Evolutionary conservation across 305 asterid species (phyloP), one percentile per base, ranked within the genome.

Genomic region (Striga hermonthica): DNA sequence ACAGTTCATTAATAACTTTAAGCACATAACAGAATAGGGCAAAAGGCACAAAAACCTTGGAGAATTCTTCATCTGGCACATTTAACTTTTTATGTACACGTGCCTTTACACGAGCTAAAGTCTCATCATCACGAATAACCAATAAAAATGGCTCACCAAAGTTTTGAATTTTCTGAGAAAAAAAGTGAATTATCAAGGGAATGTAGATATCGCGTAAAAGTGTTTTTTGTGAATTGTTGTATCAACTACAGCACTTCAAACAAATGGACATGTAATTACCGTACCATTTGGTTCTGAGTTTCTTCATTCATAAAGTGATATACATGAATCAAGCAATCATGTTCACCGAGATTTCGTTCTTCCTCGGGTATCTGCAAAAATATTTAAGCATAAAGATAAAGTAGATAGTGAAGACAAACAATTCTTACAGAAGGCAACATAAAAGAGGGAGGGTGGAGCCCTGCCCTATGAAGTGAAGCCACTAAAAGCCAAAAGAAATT

Each of bases 291-390:
- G 75, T 87, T 85, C 75, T 87, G 91, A 64, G 78, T 60, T 39
- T 81, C 78, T 66, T 79, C 89, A 31, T 75, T 77, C 76, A 62
- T 68, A 61, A 81, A 84, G 74, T 87, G 95, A 74, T 87, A 84
- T 28, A 86, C 88, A 75, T 80, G 95, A 79, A 84, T 78, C 81
- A 87, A 71, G 72, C 81, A 78, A 80, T 79, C 83, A 49, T 50
- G 81, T 50, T 83, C 80, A 69, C 84, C 78, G 3, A 86, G 89
- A 73, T 75, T 73, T 77, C 82, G 83, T 84, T 88, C 96, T 75
- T 86, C 94, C 69, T 84, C 89, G 0, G 86, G 85, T 76, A 88
- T 76, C 96, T 88, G 87, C 60, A 67, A 57, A 36, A 67, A 70
- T 48, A 57, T 15, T 38, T 57, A 14, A 38, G 13, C 44, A 74